Evolutionary conservation across 169 alveolate genomes (phyloP), one percentile per base, ranked within the genome.

Genomic region (Cryptosporidium viatorum): DNA sequence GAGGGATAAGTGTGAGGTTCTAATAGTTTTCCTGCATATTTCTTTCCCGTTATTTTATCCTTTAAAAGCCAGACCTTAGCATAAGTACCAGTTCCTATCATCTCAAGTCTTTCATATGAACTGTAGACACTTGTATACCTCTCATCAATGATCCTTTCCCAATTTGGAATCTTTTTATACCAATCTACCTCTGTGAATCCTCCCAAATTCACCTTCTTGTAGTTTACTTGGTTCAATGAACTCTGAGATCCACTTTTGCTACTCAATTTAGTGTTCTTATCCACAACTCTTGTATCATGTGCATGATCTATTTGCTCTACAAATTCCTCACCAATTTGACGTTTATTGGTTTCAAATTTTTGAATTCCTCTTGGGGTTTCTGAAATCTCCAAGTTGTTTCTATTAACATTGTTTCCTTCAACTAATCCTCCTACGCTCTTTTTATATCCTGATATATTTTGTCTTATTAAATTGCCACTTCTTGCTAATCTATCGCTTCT

Each of bases 51-150:
- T 48, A 74, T 67, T 80, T 91, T 91, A 67, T 91, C 93, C 50
- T 69, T 86, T 14, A 94, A 94, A 58, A 85, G 85, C 96, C 96
- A 94, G 69, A 94, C 96, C 37, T 93, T 91, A 29, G 96, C 96
- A 84, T 93, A 94, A 31, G 96, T 93, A 9, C 96, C 96, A 52
- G 93, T 70, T 7, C 96, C 96, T 68, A 94, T 69, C 85, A 84
- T 87, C 59, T 69, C 89, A 31, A 62, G 55, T 14, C 80, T 59
- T 41, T 80, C 89, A 43, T 80, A 80, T 14, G 69, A 62, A 18
- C 80, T 80, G 35, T 80, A 80, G 5, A 80, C 89, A n/a, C 80
- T 80, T 31, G 55, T 80, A 18, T 80, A 67, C 29, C 75, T 59
- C 21, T 80, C 89, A 29, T 80, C 89, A 21, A 80, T 80, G 39